Percentiles rank a stretch among this genome's conserved stretches.
These are phyloP conservation scores for Apiospora rasikravindrae DNA, from an alignment of 2,329 filamentous ascomycete species.

Conservation along the genomic window DNA sequence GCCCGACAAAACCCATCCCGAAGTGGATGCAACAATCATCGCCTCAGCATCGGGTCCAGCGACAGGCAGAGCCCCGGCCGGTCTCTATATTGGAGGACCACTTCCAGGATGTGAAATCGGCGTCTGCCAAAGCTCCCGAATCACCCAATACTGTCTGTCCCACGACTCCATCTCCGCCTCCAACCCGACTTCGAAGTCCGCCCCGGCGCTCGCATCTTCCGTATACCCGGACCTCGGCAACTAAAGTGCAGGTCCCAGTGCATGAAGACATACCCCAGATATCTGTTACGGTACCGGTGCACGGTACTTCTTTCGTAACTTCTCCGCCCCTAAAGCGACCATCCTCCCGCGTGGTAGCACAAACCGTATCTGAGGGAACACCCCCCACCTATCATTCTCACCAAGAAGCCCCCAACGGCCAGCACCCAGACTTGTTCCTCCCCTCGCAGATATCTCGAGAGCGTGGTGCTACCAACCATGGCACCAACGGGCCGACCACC, in stretches of 20 bases:
- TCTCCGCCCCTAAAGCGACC: slow-evolving; percentile 47
- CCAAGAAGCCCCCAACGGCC: not conserved
- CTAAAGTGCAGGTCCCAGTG: not conserved
- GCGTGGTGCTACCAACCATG: not conserved
- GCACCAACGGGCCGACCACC: not conserved
- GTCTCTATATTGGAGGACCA: slow-evolving; percentile 35
- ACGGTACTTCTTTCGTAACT: slow-evolving; percentile 39
- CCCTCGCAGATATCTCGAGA: not conserved
- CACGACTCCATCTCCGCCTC: slow-evolving; percentile 22
- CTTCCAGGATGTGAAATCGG: slow-evolving; percentile 26
- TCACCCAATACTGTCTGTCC: slow-evolving; percentile 25
- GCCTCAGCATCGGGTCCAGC: slow-evolving; percentile 24
- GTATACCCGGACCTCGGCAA: not conserved
- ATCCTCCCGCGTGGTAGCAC: slow-evolving; percentile 36
- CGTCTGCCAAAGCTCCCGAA: slow-evolving; percentile 1
- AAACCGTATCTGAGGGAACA: not conserved
- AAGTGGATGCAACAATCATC: slow-evolving; percentile 47
- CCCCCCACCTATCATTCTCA: not conserved
- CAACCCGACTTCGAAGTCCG: not conserved
- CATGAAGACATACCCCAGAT: slow-evolving; percentile 19
- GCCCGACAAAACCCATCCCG: slow-evolving; percentile 57
- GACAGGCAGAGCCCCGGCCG: slow-evolving; percentile 25
- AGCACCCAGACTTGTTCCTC: not conserved
- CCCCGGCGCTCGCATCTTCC: slow-evolving; percentile 9
- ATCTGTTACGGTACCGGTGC: slow-evolving; percentile 25